These are phyloP conservation scores for Scheffersomyces spartinae DNA, from an alignment of 805 yeast genomes.

Conservation along the genomic window DNA sequence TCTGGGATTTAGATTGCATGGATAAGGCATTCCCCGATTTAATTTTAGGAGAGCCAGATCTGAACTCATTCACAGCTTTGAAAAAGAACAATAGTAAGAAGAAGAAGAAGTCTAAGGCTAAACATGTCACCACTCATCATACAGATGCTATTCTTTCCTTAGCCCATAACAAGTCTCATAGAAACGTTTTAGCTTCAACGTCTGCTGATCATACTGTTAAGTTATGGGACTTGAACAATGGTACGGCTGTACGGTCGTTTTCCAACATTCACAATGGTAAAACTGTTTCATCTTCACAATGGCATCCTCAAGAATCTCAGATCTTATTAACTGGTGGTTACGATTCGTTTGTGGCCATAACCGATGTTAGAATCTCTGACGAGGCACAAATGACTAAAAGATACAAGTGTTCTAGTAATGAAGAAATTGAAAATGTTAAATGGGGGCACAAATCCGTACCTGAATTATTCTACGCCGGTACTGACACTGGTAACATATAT, in stretches of 20 bases:
- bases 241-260: constrained; percentile 70
- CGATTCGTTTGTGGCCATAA: constrained; percentile 70
- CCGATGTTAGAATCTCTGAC: constrained; percentile 73
- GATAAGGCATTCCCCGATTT: constrained; percentile 93
- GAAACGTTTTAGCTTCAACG: constrained; percentile 83
- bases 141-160: constrained; percentile 89
- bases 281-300: constrained; percentile 74
- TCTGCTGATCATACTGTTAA: constrained; percentile 94
- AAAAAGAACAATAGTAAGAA: constrained; percentile 37
- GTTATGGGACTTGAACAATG: constrained; percentile 81
- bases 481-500: constrained; percentile 83
- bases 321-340: constrained; percentile 86
- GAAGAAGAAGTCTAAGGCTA: constrained; percentile 35
- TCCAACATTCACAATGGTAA: constrained; percentile 61
- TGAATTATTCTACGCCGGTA: constrained; percentile 67
- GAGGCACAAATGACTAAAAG: constrained; percentile 47
- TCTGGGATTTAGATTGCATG: constrained; percentile 88
- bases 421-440: constrained; percentile 74
- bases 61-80: constrained; percentile 26
- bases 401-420: constrained; percentile 52
- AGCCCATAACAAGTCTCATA: constrained; percentile 68
- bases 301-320: constrained; percentile 62
- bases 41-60: constrained; percentile 70
- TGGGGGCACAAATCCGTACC: constrained; percentile 48
- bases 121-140: constrained; percentile 65